These are phyloP conservation scores for Groenewaldozyma tartarivorans DNA, from an alignment of 805 yeast genomes.

Conservation along the genomic window DNA sequence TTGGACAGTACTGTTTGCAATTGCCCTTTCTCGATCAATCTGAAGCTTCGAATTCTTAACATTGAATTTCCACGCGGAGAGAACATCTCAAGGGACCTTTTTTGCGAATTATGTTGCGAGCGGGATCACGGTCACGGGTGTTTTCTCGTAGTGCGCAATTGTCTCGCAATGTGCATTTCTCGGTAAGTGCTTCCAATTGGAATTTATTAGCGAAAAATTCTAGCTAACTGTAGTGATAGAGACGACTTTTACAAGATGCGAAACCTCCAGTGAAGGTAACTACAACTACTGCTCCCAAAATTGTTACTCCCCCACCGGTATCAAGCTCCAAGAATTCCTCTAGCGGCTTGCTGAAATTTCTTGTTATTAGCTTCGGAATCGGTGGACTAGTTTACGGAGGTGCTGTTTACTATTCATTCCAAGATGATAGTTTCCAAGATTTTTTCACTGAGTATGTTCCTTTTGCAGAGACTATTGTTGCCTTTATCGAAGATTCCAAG, in stretches of 20 bases:
- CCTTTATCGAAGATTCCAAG: constrained; percentile 36
- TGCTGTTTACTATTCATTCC: constrained; percentile 49
- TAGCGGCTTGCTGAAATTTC: constrained; percentile 22
- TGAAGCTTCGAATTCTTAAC: no score
- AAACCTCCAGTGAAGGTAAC: background rate
- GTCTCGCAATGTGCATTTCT: no score
- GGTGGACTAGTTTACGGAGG: constrained; percentile 40
- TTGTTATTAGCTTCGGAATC: constrained; percentile 19
- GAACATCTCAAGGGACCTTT: no score
- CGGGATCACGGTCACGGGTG: no score
- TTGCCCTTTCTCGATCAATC: no score
- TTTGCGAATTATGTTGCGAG: no score
- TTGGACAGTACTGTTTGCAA: no score
- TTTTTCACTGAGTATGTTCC: constrained; percentile 57
- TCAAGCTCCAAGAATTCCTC: background rate
- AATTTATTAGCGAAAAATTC: no score
- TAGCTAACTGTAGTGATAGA: background rate
- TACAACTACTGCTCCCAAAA: background rate
- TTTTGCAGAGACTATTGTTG: constrained; percentile 46
- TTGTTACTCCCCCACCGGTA: background rate
- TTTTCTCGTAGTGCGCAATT: no score
- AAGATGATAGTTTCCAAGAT: constrained; percentile 52
- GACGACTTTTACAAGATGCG: background rate
- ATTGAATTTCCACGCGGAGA: no score
- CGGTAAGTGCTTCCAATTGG: no score